Conservation (phyloP, 257 asterid species). For the Solanum dulcamara region DNA sequence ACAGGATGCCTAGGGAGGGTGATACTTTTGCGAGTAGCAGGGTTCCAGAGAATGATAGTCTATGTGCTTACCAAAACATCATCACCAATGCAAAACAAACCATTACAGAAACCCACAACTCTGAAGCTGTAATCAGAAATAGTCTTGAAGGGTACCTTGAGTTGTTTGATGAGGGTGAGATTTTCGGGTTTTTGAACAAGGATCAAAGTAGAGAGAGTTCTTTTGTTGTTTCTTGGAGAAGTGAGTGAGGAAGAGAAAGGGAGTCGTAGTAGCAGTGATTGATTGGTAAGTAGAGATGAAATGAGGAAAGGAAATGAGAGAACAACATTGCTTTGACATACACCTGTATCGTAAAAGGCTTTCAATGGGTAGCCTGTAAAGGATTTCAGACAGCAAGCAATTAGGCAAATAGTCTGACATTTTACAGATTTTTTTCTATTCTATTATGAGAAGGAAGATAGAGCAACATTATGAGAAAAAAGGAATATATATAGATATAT, state of each 20-base stretch:
- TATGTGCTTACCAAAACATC: not conserved
- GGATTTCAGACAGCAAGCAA: not conserved
- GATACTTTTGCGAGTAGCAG: not conserved
- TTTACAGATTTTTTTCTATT: too few species aligned
- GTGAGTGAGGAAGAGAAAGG: not conserved
- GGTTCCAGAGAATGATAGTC: constrained; percentile 4
- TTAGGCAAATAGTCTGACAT: not conserved
- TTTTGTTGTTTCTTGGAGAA: not conserved
- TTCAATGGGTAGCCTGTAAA: not conserved
- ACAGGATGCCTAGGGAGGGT: not conserved
- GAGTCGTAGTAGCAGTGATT: not conserved
- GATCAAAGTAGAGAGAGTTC: not conserved
- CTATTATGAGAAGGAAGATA: not conserved
- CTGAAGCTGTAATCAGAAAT: not conserved
- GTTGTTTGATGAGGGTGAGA: not conserved
- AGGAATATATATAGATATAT: too few species aligned
- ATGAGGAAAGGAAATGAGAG: not conserved
- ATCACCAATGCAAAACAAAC: constrained; percentile 1
- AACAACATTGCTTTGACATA: not conserved
- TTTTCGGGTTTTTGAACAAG: not conserved
- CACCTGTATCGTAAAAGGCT: not conserved
- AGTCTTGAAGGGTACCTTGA: constrained; percentile 4
- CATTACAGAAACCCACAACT: constrained; percentile 10
- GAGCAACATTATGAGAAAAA: not conserved
- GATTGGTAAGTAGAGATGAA: not conserved